These are phyloP conservation scores for Xylaria sp. DNA, from an alignment of 2,329 filamentous ascomycete species.

Conservation along the genomic window DNA sequence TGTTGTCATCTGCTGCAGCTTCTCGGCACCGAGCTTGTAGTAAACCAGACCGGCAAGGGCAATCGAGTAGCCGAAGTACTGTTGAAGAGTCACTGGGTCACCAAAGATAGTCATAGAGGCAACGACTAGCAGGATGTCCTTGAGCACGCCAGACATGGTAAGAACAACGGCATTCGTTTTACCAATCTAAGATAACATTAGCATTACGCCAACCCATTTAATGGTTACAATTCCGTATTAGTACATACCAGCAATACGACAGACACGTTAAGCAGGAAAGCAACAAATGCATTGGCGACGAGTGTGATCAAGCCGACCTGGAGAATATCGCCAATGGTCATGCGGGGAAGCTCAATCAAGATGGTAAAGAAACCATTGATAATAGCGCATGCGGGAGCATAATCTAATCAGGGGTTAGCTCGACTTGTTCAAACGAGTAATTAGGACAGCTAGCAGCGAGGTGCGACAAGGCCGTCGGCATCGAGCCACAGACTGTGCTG, in stretches of 20 bases:
- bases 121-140: conserved; percentile 73
- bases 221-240: background rate
- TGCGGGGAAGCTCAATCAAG: conserved; percentile 68
- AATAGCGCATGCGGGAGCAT: conserved; percentile 80
- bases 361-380: conserved; percentile 79
- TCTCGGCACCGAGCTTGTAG: conserved; percentile 39
- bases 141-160: conserved; percentile 73
- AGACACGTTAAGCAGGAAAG: conserved; percentile 81
- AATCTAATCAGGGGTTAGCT: conserved; percentile 63
- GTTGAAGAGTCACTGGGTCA: conserved; percentile 66
- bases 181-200: conserved; percentile 55
- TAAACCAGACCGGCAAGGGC: conserved; percentile 48
- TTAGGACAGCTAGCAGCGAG: background rate
- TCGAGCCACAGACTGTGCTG: background rate
- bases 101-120: conserved; percentile 71
- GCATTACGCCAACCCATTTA: background rate
- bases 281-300: conserved; percentile 74
- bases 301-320: conserved; percentile 69
- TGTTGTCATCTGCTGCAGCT: conserved; percentile 35
- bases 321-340: conserved; percentile 70
- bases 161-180: conserved; percentile 76
- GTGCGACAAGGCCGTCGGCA: no score
- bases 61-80: conserved; percentile 73
- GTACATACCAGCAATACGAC: conserved; percentile 79
- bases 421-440: background rate